A percentile compares a stretch with the other conserved stretches of the same genome.
These are phyloP conservation scores for Chondrostereum purpureum DNA, from an alignment of 1,284 basidiomycete genomes.

Conservation along the genomic window DNA sequence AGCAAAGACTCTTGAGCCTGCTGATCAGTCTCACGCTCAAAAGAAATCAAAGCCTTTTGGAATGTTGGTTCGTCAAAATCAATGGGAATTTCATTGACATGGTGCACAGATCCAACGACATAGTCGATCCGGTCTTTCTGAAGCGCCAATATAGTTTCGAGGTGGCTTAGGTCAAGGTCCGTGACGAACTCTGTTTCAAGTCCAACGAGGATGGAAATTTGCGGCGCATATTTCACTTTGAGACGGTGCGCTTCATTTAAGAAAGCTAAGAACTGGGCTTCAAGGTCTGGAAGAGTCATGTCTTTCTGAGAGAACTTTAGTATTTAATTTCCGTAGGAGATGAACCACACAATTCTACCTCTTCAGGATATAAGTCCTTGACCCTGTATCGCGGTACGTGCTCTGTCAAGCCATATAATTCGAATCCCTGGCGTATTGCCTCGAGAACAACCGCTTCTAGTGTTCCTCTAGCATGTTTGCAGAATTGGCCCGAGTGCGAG, in stretches of 20 bases:
- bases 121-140: slow-evolving; percentile 68
- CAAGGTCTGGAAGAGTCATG: not conserved
- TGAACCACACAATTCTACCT: slow-evolving; percentile 47
- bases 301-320: not conserved
- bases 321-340: not conserved
- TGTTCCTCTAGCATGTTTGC: slow-evolving; percentile 77
- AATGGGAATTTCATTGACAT: slow-evolving; percentile 84
- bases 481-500: slow-evolving; percentile 96
- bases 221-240: slow-evolving; percentile 48
- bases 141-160: slow-evolving; percentile 43
- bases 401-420: slow-evolving; percentile 86
- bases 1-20: slow-evolving; percentile 44
- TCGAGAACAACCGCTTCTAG: slow-evolving; percentile 77
- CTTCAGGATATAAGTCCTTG: slow-evolving; percentile 91
- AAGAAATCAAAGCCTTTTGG: slow-evolving; percentile 41
- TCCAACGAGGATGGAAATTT: slow-evolving; percentile 80
- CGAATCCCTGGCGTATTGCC: slow-evolving; percentile 76
- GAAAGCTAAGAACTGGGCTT: not conserved
- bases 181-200: slow-evolving; percentile 93
- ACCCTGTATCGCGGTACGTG: slow-evolving; percentile 85
- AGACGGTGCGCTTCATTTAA: slow-evolving; percentile 56
- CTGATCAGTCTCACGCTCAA: slow-evolving; percentile 15
- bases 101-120: slow-evolving; percentile 91
- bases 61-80: slow-evolving; percentile 84
- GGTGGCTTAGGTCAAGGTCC: slow-evolving; percentile 50